phyloP scores from a whole-genome alignment of 768 basidiomycete species.

The Neoboletus brunneissimus region DNA sequence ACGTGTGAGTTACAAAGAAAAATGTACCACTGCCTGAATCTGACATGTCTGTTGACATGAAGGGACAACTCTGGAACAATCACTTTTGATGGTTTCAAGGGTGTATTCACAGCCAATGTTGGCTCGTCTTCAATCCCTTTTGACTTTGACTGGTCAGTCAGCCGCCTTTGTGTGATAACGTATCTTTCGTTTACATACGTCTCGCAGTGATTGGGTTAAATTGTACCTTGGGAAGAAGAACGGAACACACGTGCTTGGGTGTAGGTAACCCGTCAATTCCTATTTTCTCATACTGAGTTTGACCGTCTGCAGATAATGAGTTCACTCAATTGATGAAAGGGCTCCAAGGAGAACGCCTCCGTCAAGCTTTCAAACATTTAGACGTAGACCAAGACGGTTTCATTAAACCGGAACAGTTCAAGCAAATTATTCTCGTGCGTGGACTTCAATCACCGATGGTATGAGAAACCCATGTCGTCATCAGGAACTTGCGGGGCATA shows the following conservation, averaged over 20 bases:
- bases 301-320: conserved; percentile 66
- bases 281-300: conserved; percentile 6
- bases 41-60: conserved; percentile 13
- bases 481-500: conserved; percentile 95
- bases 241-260: conserved; percentile 87
- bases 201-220: conserved; percentile 86
- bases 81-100: conserved; percentile 92
- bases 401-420: conserved; percentile 91
- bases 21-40: background rate
- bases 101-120: conserved; percentile 79
- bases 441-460: background rate
- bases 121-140: conserved; percentile 85
- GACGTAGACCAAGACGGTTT: conserved; percentile 91
- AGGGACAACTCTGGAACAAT: conserved; percentile 93
- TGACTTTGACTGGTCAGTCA: conserved; percentile 81
- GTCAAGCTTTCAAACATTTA: conserved; percentile 92
- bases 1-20: conserved; percentile 62
- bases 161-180: background rate
- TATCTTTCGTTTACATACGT: conserved; percentile 2
- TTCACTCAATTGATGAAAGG: conserved; percentile 99
- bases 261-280: conserved; percentile 43
- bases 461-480: background rate
- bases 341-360: conserved; percentile 93
- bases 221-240: conserved; percentile 93
- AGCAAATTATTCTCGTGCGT: conserved; percentile 87